Conservation (phyloP, 805 yeast species). For the Candida xiaguanensis region DNA sequence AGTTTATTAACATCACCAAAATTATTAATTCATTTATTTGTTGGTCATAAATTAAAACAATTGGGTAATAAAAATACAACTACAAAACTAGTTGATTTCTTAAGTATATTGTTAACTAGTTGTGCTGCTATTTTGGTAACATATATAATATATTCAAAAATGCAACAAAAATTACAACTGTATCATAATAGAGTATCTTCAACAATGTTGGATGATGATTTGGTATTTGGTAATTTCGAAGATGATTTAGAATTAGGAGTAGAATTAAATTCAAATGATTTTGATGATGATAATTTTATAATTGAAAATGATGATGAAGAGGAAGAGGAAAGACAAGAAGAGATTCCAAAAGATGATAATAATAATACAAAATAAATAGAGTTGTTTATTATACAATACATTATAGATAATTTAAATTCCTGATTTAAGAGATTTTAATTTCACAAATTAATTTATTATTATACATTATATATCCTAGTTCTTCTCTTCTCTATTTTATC, state of each 20-base stretch:
- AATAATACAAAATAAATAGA: not conserved
- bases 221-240: slow-evolving; percentile 39
- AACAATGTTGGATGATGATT: slow-evolving; percentile 20
- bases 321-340: not conserved
- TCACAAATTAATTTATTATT: too few species aligned
- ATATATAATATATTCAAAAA: slow-evolving; percentile 59
- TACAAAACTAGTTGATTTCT: slow-evolving; percentile 56
- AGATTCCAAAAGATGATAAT: not conserved
- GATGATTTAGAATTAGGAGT: slow-evolving; percentile 32
- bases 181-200: slow-evolving; percentile 18
- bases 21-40: slow-evolving; percentile 66
- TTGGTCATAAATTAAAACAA: slow-evolving; percentile 70
- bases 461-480: slow-evolving; percentile 25
- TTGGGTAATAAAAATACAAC: slow-evolving; percentile 54
- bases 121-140: slow-evolving; percentile 57
- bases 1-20: slow-evolving; percentile 80
- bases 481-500: slow-evolving; percentile 43
- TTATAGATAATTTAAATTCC: too few species aligned
- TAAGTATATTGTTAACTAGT: slow-evolving; percentile 57
- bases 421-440: too few species aligned
- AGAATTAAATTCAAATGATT: slow-evolving; percentile 34
- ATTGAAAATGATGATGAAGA: slow-evolving; percentile 33
- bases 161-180: slow-evolving; percentile 34
- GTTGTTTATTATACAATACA: too few species aligned
- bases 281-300: slow-evolving; percentile 20